Percentiles rank a stretch among this genome's conserved stretches.
Evolutionary conservation across 257 asterid genomes (phyloP).

Genomic region (Solanum paucissectum): DNA sequence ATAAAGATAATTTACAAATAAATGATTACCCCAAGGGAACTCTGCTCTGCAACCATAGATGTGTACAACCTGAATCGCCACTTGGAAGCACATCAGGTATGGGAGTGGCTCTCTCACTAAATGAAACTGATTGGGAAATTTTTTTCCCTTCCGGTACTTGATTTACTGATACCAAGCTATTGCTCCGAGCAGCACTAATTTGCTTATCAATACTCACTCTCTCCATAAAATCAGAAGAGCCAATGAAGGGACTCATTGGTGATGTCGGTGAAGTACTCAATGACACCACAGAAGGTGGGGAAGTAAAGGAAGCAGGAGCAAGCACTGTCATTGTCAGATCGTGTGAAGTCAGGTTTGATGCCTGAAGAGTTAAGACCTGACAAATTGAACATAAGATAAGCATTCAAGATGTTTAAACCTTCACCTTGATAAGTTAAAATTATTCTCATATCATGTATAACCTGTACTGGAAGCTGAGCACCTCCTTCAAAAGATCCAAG

Average conservation of each 20-base stretch:
- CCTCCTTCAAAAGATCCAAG: conserved; percentile 53
- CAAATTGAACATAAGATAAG: conserved; percentile 20
- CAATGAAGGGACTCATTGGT: conserved; percentile 43
- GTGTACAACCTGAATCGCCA: conserved; percentile 79
- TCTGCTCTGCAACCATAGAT: conserved; percentile 96
- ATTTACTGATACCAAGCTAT: conserved; percentile 17
- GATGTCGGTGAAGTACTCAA: conserved; percentile 58
- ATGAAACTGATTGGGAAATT: conserved; percentile 23
- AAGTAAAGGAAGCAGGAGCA: conserved; percentile 93
- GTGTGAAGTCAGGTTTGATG: conserved; percentile 80
- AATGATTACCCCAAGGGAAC: conserved; percentile 84
- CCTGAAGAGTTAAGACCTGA: conserved; percentile 96
- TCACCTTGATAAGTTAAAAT: conserved; percentile 2
- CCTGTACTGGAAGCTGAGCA: conserved; percentile 87
- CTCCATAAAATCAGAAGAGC: conserved; percentile 31
- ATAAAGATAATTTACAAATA: background rate
- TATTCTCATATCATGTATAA: conserved; percentile 19
- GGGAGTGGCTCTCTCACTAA: conserved; percentile 23
- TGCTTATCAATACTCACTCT: conserved; percentile 25
- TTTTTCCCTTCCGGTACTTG: conserved; percentile 33
- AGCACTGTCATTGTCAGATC: conserved; percentile 87
- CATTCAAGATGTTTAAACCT: conserved; percentile 2
- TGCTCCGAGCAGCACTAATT: conserved; percentile 18
- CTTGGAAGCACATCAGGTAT: conserved; percentile 53
- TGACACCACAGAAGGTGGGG: conserved; percentile 84